Conservation (phyloP, 1,284 basidiomycete genomes). For the Tremellales sp. region DNA sequence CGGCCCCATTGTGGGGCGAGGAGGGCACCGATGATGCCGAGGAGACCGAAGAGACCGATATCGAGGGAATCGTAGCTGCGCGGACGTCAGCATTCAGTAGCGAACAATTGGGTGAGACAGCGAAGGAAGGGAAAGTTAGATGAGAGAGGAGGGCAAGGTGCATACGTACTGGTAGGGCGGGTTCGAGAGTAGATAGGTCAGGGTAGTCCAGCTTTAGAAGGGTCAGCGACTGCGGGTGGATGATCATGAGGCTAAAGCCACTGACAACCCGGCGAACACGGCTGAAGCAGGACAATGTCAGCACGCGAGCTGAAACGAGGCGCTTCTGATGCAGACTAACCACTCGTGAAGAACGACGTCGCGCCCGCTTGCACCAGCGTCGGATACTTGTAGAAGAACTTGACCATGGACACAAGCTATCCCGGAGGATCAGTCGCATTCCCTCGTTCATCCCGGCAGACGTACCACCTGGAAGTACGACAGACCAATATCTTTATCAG, state of each 20-base stretch:
- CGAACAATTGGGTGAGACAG: no score
- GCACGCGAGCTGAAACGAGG: not conserved
- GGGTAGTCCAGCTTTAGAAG: conserved; percentile 58
- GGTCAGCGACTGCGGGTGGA: not conserved
- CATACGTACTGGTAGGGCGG: conserved; percentile 58
- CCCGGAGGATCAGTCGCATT: not conserved
- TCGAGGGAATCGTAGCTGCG: conserved; percentile 52
- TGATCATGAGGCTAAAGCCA: conserved; percentile 1
- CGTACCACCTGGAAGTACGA: conserved; percentile 58
- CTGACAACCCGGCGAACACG: conserved; percentile 39
- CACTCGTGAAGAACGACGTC: conserved; percentile 57
- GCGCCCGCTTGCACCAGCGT: conserved; percentile 61
- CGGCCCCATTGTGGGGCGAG: conserved; percentile 60
- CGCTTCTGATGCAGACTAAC: conserved; percentile 8
- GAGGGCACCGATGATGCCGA: conserved; percentile 65
- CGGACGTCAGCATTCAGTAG: not conserved
- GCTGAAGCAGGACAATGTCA: conserved; percentile 11
- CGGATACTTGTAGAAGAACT: conserved; percentile 64
- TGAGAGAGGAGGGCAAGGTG: not conserved
- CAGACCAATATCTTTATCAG: conserved; percentile 56
- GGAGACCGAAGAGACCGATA: conserved; percentile 66
- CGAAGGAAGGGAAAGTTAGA: no score
- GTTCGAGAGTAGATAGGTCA: conserved; percentile 66
- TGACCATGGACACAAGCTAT: conserved; percentile 61
- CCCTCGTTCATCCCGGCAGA: not conserved